phyloP scores from a whole-genome alignment of 768 basidiomycete species.

The Suillus occidentalis region DNA sequence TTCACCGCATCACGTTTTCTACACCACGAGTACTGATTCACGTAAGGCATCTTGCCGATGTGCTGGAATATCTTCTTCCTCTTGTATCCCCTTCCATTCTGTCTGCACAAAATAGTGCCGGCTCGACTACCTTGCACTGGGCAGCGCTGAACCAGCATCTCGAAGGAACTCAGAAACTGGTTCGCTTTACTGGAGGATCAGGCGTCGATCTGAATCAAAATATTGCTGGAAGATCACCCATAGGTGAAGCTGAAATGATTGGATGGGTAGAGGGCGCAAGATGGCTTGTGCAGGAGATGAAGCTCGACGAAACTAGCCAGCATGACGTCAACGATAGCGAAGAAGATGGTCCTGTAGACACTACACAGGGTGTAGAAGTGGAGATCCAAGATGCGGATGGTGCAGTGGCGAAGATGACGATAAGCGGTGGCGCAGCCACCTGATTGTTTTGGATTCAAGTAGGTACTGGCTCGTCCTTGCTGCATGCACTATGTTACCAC shows the following conservation, averaged over 20 bases:
- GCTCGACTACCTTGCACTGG: conserved; percentile 91
- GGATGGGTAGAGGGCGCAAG: conserved; percentile 84
- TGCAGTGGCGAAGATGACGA: conserved; percentile 62
- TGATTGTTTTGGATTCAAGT: not conserved
- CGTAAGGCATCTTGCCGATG: conserved; percentile 58
- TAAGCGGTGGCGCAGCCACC: conserved; percentile 19
- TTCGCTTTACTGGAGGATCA: conserved; percentile 55
- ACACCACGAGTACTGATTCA: conserved; percentile 34
- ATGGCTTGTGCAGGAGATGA: conserved; percentile 83
- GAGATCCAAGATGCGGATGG: conserved; percentile 76
- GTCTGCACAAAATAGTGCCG: conserved; percentile 61
- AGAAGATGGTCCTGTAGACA: conserved; percentile 31
- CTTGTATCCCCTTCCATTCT: conserved; percentile 53
- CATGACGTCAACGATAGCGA: conserved; percentile 37
- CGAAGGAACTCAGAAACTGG: conserved; percentile 54
- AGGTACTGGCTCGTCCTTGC: not conserved
- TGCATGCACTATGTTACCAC: not conserved
- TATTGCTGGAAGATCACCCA: conserved; percentile 66
- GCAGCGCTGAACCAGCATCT: conserved; percentile 85
- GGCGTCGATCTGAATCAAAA: conserved; percentile 72
- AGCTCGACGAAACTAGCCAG: conserved; percentile 50
- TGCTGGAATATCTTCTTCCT: conserved; percentile 74
- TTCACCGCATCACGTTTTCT: conserved; percentile 10
- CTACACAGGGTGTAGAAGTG: conserved; percentile 53
- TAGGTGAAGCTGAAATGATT: conserved; percentile 77